Evolutionary conservation across 306 rosid species (phyloP).

Genomic region (Senna tora): DNA sequence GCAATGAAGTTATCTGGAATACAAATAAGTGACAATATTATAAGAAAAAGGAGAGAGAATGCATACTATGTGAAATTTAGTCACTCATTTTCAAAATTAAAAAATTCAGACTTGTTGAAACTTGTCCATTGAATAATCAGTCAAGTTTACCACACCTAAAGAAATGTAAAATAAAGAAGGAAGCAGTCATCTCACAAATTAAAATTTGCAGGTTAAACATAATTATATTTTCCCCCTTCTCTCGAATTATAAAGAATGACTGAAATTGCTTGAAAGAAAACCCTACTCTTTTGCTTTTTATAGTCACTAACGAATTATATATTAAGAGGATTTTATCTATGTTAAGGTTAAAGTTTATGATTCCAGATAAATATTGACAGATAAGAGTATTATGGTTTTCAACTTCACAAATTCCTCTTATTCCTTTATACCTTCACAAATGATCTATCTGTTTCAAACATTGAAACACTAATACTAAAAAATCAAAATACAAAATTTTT

Average conservation of each 20-base stretch:
- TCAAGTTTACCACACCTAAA: not conserved
- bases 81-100: constrained; percentile 5
- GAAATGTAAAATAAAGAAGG: constrained; percentile 9
- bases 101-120: constrained; percentile 26
- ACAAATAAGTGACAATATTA: not conserved
- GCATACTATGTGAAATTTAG: constrained; percentile 23
- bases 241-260: not conserved
- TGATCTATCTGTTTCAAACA: too few relatives aligned
- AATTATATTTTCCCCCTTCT: constrained; percentile 1
- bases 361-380: constrained; percentile 11
- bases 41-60: constrained; percentile 37
- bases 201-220: constrained; percentile 26
- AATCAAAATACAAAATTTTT: constrained; percentile 16
- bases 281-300: constrained; percentile 17
- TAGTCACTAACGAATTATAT: constrained; percentile 21
- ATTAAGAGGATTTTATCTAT: not conserved
- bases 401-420: not conserved
- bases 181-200: constrained; percentile 5
- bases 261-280: not conserved
- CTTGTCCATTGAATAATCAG: constrained; percentile 12
- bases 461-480: constrained; percentile 18
- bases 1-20: constrained; percentile 84
- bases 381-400: constrained; percentile 17
- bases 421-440: not conserved
- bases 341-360: not conserved